Base-by-base conservation (phyloP, 176 grass and related monocot genomes). In the Triticum aestivum region DNA sequence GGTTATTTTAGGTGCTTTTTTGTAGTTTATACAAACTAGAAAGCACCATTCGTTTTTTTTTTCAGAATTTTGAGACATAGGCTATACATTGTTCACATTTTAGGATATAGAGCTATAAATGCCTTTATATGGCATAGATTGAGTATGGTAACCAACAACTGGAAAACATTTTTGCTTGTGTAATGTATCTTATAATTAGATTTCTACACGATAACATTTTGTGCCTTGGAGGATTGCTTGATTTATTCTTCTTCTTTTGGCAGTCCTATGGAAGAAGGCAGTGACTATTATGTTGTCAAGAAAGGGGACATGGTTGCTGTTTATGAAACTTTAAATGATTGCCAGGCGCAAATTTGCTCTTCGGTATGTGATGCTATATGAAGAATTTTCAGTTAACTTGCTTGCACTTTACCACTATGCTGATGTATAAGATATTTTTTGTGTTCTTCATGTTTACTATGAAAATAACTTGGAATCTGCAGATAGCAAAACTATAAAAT, bases 261-360 rank as follows among this genome's bases (percentile, higher is more conserved):
- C 85, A 88, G 81, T 44, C 4, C 5, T 38, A 92, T 92, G 90
- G 90, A 92, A 80, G 88, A 93, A 82, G 81, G 87, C 32, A 77
- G 67, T 29, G 56, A 87, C 39, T 93, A 90, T 49, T 90, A 90
- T 85, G 71, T 90, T 56, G 88, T 93, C 54, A 89, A 85, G 59
- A 93, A 93, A 64, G 91, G 77, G 27, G 78, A 74, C 27, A 13
- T 77, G 63, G 34, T 93, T 41, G 85, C 77, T 78, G 88, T 90
- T 66, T 93, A 90, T 78, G 58, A 32, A 26, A 62, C 26, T 35
- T 71, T 90, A 54, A 87, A 29, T 61, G 88, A 85, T 13, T 93
- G 91, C 77, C 88, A 93, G 72, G 85, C 78, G 65, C 91, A 93
- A 84, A 82, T 93, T 68, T 87, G 88, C 85, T 82, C 81, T 78